A percentile compares a stretch with the other conserved stretches of the same genome.
phyloP scores from a whole-genome alignment of 2,329 filamentous ascomycete genomes.

The Colletotrichum viniferum region DNA sequence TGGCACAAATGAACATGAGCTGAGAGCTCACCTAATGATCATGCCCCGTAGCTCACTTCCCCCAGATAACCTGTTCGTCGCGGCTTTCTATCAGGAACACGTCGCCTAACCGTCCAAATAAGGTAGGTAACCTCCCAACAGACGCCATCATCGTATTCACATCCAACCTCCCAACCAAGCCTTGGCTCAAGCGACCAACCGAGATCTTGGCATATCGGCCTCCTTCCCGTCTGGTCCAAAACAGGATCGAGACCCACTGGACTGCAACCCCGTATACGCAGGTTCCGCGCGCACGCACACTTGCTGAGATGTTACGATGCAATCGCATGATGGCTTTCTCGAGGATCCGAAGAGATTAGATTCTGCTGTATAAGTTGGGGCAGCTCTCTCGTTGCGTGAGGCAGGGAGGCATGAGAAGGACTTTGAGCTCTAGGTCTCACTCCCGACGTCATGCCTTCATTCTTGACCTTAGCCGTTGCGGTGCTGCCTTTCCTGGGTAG shows the following conservation, averaged over 20 bases:
- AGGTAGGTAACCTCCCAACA: not conserved
- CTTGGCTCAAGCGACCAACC: not conserved
- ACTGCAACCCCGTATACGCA: not conserved
- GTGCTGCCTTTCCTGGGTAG: not conserved
- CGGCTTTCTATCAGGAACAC: not conserved
- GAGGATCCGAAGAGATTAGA: accelerated
- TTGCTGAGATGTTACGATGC: not conserved
- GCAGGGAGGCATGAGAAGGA: not conserved
- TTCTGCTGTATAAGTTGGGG: not conserved
- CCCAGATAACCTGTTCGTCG: not conserved
- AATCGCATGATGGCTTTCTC: not conserved
- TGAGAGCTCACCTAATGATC: not conserved
- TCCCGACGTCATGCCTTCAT: not conserved
- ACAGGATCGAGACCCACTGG: not conserved
- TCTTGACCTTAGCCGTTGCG: not conserved
- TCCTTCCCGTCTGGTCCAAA: not conserved
- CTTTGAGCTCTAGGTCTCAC: accelerated
- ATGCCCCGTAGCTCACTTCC: not conserved
- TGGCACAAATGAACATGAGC: not conserved
- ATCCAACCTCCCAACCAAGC: not conserved
- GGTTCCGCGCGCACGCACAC: not conserved
- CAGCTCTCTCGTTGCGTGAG: not conserved
- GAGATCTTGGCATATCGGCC: not conserved
- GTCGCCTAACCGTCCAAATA: not conserved
- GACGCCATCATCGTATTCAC: not conserved